Conservation (phyloP, 495 filamentous ascomycete species). For the Penicillium verhagenii region DNA sequence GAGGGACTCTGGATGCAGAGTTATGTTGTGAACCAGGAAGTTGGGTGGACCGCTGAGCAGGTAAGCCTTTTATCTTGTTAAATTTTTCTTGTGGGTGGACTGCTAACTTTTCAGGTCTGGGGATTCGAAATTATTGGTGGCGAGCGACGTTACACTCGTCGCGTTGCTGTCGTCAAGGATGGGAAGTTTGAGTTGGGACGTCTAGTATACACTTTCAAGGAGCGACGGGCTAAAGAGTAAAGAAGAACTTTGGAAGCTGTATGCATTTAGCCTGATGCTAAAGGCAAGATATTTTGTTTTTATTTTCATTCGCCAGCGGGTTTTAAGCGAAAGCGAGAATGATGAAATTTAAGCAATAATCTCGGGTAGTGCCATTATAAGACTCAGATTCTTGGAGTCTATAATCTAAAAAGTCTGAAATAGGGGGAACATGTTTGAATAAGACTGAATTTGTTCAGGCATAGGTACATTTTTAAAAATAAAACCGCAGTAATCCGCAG, state of each 20-base stretch:
- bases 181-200: conserved; percentile 58
- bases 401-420: no score
- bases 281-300: not conserved
- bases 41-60: conserved; percentile 53
- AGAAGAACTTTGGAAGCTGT: not conserved
- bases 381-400: no score
- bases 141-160: conserved; percentile 65
- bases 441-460: not conserved
- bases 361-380: no score
- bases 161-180: conserved; percentile 63
- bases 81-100: conserved; percentile 3
- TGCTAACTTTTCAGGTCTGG: conserved; percentile 49
- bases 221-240: conserved; percentile 8
- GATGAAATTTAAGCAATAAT: no score
- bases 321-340: no score
- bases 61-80: conserved; percentile 21
- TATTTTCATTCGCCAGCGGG: no score
- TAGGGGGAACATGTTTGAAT: no score
- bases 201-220: conserved; percentile 70
- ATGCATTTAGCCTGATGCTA: not conserved
- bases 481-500: not conserved
- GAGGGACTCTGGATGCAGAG: conserved; percentile 46
- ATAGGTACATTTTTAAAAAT: conserved; percentile 5
- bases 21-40: conserved; percentile 42
- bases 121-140: conserved; percentile 60